These are phyloP conservation scores for Linum lewisii DNA, from an alignment of 345 rosid species.

Conservation along the genomic window DNA sequence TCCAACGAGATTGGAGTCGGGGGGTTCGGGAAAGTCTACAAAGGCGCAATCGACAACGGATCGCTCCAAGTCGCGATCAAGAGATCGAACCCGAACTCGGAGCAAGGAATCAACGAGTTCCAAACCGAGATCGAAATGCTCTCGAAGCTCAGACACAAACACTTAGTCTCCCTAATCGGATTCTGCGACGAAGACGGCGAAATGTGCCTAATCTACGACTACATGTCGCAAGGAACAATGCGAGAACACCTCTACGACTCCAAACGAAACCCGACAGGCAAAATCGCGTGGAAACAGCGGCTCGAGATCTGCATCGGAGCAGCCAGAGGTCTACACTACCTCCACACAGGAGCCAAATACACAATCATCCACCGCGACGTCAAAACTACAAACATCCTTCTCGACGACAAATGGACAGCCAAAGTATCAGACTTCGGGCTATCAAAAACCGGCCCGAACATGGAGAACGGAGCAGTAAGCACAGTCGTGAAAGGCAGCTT, in stretches of 20 bases:
- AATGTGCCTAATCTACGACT: slow-evolving; percentile 77
- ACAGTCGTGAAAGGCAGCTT: slow-evolving; percentile 86
- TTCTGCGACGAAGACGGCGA: slow-evolving; percentile 78
- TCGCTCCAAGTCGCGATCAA: slow-evolving; percentile 55
- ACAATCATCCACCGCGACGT: slow-evolving; percentile 92
- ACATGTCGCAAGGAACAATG: slow-evolving; percentile 77
- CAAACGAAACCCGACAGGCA: slow-evolving; percentile 32
- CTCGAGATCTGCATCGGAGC: slow-evolving; percentile 70
- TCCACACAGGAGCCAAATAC: slow-evolving; percentile 83
- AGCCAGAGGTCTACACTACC: slow-evolving; percentile 79
- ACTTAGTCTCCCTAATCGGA: slow-evolving; percentile 76
- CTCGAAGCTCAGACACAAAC: slow-evolving; percentile 77
- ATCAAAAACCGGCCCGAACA: slow-evolving; percentile 66
- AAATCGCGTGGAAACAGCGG: slow-evolving; percentile 59
- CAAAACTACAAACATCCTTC: slow-evolving; percentile 77
- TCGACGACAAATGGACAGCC: slow-evolving; percentile 79
- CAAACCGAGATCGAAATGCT: slow-evolving; percentile 78
- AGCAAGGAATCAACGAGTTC: slow-evolving; percentile 80
- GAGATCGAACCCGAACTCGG: slow-evolving; percentile 63
- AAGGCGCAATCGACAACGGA: slow-evolving; percentile 47
- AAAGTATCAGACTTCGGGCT: slow-evolving; percentile 84
- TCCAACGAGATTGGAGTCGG: slow-evolving; percentile 70
- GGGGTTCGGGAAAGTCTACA: slow-evolving; percentile 87
- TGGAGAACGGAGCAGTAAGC: slow-evolving; percentile 76
- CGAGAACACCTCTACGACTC: slow-evolving; percentile 58